These are phyloP conservation scores for Ogataea siamensis DNA, from an alignment of 805 yeast species.

Conservation along the genomic window DNA sequence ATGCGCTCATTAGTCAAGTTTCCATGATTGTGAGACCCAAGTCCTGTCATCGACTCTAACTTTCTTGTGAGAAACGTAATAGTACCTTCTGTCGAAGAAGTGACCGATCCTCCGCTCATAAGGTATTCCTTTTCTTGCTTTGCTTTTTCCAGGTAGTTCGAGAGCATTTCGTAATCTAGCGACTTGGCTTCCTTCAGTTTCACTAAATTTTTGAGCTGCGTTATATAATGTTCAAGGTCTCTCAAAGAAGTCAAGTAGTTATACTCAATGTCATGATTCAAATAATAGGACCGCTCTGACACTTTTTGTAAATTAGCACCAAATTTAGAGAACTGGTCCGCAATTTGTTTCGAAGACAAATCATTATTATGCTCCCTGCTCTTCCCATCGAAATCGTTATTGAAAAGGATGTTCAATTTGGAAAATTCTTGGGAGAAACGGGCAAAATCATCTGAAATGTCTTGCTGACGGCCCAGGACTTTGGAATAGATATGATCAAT, in stretches of 20 bases:
- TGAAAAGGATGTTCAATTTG: conserved; percentile 49
- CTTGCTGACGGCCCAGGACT: conserved; percentile 68
- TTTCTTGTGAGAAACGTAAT: conserved; percentile 41
- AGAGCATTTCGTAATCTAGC: conserved; percentile 82
- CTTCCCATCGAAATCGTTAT: conserved; percentile 35
- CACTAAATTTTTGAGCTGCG: conserved; percentile 62
- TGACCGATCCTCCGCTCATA: conserved; percentile 36
- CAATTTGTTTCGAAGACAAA: conserved; percentile 24
- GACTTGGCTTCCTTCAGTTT: conserved; percentile 88
- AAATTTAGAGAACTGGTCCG: conserved; percentile 35
- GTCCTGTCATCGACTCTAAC: conserved; percentile 45
- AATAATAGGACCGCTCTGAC: conserved; percentile 24
- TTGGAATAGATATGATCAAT: conserved; percentile 77
- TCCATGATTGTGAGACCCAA: conserved; percentile 40
- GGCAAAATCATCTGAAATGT: conserved; percentile 68
- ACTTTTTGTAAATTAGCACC: conserved; percentile 40
- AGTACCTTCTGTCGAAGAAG: conserved; percentile 36
- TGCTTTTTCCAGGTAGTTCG: conserved; percentile 74
- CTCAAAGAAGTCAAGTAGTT: conserved; percentile 79
- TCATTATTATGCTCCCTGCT: conserved; percentile 23
- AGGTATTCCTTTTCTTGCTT: conserved; percentile 52
- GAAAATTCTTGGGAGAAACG: conserved; percentile 68
- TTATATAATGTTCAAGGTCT: conserved; percentile 81
- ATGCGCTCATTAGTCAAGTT: conserved; percentile 44
- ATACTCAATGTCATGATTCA: conserved; percentile 59